These are phyloP conservation scores for Pleurotus tuber-regium DNA, from an alignment of 768 basidiomycete genomes.

Conservation along the genomic window DNA sequence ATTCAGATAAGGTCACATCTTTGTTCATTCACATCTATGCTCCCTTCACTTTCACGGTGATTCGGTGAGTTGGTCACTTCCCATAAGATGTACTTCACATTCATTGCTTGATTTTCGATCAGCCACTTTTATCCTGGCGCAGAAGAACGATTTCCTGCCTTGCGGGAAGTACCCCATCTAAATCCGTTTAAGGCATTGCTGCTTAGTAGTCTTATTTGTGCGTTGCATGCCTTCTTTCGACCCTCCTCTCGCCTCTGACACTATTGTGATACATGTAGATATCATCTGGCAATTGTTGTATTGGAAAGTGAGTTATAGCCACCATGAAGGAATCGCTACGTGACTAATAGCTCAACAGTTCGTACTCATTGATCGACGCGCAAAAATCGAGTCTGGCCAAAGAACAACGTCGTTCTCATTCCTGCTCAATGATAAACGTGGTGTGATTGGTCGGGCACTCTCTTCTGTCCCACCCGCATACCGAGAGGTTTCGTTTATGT, in stretches of 20 bases:
- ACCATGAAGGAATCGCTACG: conserved; percentile 1
- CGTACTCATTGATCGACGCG: conserved; percentile 82
- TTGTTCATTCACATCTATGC: conserved; percentile 95
- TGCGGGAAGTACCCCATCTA: conserved; percentile 66
- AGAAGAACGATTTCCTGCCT: conserved; percentile 81
- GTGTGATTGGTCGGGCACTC: conserved; percentile 74
- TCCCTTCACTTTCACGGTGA: conserved; percentile 87
- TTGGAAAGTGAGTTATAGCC: conserved; percentile 65
- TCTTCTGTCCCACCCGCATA: conserved; percentile 56
- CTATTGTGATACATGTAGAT: conserved; percentile 46
- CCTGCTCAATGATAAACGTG: conserved; percentile 84
- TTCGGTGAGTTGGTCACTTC: conserved; percentile 53
- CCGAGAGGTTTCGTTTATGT: conserved; percentile 76
- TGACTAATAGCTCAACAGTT: conserved; percentile 43
- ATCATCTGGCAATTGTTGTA: conserved; percentile 91
- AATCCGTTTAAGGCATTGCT: conserved; percentile 71
- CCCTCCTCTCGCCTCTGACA: not conserved
- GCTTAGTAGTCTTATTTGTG: conserved; percentile 82
- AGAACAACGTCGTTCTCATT: conserved; percentile 88
- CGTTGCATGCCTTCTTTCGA: conserved; percentile 28
- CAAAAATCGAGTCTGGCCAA: conserved; percentile 89
- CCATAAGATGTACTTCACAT: not conserved
- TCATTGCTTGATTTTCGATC: not conserved
- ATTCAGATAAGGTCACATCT: conserved; percentile 93
- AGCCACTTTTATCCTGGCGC: conserved; percentile 90